phyloP scores from a whole-genome alignment of 139 green algal genomes.

The Ettlia oleoabundans region DNA sequence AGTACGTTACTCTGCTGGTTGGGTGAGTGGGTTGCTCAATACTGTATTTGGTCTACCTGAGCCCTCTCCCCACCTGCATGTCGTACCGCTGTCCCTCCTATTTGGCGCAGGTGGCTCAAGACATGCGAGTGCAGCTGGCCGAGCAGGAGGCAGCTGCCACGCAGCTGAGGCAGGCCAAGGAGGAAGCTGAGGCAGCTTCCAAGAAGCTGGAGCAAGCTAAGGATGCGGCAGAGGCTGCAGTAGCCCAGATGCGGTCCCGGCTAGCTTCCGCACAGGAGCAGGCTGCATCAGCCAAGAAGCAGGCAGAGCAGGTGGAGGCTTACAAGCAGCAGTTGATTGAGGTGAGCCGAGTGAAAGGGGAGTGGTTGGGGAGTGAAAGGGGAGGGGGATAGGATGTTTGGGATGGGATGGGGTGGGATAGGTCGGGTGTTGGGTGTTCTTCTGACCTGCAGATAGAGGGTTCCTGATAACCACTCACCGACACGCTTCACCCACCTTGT shows the following conservation, averaged over 20 bases:
- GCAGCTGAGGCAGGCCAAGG: neutral
- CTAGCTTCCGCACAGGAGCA: neutral
- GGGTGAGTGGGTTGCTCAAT: no score
- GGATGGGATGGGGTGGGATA: no score
- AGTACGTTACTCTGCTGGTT: no score
- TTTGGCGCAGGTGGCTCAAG: conserved; percentile 12
- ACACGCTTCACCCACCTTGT: no score
- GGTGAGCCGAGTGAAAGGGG: no score
- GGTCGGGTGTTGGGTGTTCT: no score
- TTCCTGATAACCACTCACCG: no score
- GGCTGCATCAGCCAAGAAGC: neutral
- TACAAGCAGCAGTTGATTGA: neutral
- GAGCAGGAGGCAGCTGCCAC: neutral
- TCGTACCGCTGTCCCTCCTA: neutral
- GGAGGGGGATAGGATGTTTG: no score
- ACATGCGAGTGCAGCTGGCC: neutral
- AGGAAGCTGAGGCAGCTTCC: neutral
- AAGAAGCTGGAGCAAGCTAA: neutral
- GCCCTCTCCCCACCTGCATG: neutral
- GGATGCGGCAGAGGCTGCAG: neutral
- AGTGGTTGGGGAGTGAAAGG: no score
- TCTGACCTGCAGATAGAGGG: no score
- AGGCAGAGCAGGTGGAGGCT: neutral
- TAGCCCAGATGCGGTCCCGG: neutral
- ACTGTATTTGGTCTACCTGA: neutral